phyloP scores from a whole-genome alignment of 225 moss, liverwort and hornwort species.

The Ulota crispa region DNA sequence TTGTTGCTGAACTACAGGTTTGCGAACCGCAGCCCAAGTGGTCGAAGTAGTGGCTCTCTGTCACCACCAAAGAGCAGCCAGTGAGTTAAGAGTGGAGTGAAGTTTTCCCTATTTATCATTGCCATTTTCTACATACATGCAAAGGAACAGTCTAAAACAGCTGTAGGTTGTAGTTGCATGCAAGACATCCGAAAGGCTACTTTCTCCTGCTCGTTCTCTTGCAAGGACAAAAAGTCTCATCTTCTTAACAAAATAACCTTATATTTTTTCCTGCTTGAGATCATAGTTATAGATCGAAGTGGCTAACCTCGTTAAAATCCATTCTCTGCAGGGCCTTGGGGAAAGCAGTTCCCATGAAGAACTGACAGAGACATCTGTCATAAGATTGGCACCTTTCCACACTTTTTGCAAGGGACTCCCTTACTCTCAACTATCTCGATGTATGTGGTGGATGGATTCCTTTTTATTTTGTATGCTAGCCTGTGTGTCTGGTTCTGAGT shows the following conservation, averaged over 20 bases:
- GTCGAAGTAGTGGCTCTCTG: constrained; percentile 81
- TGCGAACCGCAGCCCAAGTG: constrained; percentile 74
- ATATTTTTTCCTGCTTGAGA: not conserved
- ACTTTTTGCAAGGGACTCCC: constrained; percentile 29
- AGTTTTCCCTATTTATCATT: not conserved
- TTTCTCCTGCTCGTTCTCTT: constrained; percentile 16
- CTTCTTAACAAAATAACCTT: not conserved
- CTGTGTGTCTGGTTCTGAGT: constrained; percentile 34
- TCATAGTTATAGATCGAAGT: not conserved
- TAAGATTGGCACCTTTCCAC: constrained; percentile 34
- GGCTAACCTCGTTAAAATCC: not conserved
- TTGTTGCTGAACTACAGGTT: constrained; percentile 41
- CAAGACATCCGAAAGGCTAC: constrained; percentile 1
- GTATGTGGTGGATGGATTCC: constrained; percentile 62
- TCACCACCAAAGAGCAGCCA: constrained; percentile 77
- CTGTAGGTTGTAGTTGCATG: not conserved
- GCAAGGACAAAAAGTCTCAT: not conserved
- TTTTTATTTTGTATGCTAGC: constrained; percentile 29
- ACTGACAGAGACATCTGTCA: constrained; percentile 33
- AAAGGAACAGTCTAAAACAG: not conserved
- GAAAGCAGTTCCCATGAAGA: constrained; percentile 44
- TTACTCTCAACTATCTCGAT: constrained; percentile 51
- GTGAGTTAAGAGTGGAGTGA: constrained; percentile 52
- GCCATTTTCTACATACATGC: no score
- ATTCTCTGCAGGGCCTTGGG: constrained; percentile 45